Conservation (phyloP, 2,329 filamentous ascomycete species). For the Colletotrichum sp. region DNA sequence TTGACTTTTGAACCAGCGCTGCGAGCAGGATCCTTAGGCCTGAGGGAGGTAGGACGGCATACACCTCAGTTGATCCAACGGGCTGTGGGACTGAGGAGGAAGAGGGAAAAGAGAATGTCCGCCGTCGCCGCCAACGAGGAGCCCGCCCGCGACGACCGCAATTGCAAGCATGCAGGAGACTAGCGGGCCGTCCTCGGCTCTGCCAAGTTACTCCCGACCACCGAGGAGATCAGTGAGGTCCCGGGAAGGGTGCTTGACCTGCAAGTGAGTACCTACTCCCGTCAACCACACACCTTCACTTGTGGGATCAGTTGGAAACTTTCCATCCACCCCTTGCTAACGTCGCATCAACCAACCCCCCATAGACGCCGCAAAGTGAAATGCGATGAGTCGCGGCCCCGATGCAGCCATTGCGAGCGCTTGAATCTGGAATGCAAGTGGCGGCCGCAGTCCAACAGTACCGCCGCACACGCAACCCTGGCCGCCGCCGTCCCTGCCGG, state of each 20-base stretch:
- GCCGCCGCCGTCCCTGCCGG: conserved; percentile 24
- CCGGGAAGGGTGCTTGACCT: conserved; percentile 51
- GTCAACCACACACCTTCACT: background rate
- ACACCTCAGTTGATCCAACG: background rate
- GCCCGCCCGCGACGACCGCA: conserved; percentile 8
- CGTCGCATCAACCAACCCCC: background rate
- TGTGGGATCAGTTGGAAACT: background rate
- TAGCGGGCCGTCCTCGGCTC: conserved; percentile 7
- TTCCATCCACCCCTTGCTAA: background rate
- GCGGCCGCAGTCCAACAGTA: conserved; percentile 35
- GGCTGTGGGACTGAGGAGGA: background rate
- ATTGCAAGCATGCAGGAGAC: conserved; percentile 21
- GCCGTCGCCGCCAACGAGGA: background rate
- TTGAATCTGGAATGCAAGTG: conserved; percentile 59
- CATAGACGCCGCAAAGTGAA: conserved; percentile 56
- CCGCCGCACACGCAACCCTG: conserved; percentile 21
- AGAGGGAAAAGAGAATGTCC: background rate
- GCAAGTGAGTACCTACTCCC: conserved; percentile 38
- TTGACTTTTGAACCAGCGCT: background rate
- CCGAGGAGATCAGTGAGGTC: conserved; percentile 27
- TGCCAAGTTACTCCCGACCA: conserved; percentile 11
- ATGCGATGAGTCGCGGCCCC: conserved; percentile 58
- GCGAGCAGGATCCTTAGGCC: background rate
- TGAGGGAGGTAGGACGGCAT: background rate
- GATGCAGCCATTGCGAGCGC: conserved; percentile 58